Evolutionary conservation across 1,284 basidiomycete genomes (phyloP), one percentile per base, ranked within the genome.

Genomic region (Golubevia pallescens): DNA sequence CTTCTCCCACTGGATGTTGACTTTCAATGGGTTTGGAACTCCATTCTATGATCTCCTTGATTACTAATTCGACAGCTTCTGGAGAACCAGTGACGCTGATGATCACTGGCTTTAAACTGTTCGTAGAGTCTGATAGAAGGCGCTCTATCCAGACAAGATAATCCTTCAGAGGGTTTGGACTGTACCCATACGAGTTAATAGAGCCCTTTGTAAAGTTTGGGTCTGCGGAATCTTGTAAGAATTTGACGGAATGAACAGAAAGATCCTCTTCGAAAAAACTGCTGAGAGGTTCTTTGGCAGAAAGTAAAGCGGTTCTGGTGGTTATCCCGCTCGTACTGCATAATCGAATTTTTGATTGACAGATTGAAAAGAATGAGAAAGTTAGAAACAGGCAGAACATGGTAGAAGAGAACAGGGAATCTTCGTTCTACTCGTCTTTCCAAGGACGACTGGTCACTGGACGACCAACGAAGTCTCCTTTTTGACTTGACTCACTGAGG

Each of bases 171-270:
- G 91, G 89, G 75, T 91, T 87, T 0, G 92, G 93, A 7, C 91
- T 93, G 86, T 93, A 93, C 23, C 92, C 92, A 80, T 92, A 93
- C 1, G 91, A 91, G 80, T 93, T 93, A 66, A 93, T 77, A 8
- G 92, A 90, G 16, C 91, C 88, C 21, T 87, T 75, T 2, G 87
- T 80, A 16, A 87, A 86, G 20, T 84, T 86, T 28, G 88, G 73
- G 72, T 92, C 91, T 14, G 88, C 89, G 51, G 91, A 90, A 91
- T 92, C 66, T 38, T 16, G 28, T 14, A 55, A 57, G 42, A 53
- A 56, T 32, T 4, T n/a, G 67, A 64, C 69, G 58, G 57, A 57
- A 20, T 34, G 56, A 60, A 28, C 13, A 54, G 42, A 21, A 59
- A 23, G 13, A 21, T 38, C 34, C 10, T 38, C 34, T 4, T 38